Conservation (phyloP, 306 rosid genomes). For the Sphenostylis stenocarpa region DNA sequence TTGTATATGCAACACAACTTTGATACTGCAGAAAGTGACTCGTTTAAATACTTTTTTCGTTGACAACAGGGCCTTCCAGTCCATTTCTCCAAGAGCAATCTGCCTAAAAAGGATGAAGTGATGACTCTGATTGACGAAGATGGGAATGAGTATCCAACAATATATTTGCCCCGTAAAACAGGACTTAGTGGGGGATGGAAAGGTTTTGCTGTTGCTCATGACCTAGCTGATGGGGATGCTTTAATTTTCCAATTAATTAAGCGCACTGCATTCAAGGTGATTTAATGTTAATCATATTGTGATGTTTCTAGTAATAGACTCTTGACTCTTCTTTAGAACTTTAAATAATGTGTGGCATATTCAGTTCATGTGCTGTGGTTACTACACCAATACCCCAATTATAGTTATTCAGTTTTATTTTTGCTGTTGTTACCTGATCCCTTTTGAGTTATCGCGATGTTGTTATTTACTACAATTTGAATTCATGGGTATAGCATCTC, state of each 20-base stretch:
- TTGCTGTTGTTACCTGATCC: neutral
- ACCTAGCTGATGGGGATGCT: slow-evolving; percentile 79
- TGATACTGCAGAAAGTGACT: neutral
- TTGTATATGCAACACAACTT: neutral
- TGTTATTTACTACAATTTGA: neutral
- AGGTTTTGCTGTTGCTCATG: slow-evolving; percentile 80
- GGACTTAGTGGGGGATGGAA: slow-evolving; percentile 88
- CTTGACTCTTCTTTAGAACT: neutral
- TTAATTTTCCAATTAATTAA: slow-evolving; percentile 62
- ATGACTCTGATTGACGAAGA: slow-evolving; percentile 63
- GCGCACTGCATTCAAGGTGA: slow-evolving; percentile 74
- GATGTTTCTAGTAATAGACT: neutral
- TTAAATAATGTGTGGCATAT: neutral
- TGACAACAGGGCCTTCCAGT: slow-evolving; percentile 65
- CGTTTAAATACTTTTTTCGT: neutral
- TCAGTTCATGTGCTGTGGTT: slow-evolving; percentile 10
- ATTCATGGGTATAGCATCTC: neutral
- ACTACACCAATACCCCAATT: neutral
- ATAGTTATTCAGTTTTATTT: neutral
- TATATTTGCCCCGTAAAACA: slow-evolving; percentile 53
- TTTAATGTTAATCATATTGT: slow-evolving; percentile 16
- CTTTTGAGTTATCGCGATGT: slow-evolving; percentile 1
- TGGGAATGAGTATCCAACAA: slow-evolving; percentile 49
- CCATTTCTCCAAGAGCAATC: slow-evolving; percentile 52
- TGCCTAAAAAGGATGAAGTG: slow-evolving; percentile 46